phyloP scores from a whole-genome alignment of 768 basidiomycete species.

The Austroboletus festivus region DNA sequence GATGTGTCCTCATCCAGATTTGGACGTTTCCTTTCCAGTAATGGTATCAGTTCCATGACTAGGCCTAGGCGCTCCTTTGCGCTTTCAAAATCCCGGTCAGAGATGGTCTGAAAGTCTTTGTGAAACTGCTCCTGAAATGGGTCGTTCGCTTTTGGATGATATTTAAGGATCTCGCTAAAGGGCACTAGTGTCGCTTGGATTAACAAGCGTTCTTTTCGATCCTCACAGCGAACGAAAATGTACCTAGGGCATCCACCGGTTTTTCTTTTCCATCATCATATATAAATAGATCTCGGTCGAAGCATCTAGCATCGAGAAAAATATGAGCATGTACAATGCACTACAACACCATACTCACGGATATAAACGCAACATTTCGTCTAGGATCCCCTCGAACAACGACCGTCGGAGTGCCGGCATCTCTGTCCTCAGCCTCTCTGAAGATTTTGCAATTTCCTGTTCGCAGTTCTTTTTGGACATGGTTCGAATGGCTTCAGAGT shows the following conservation, averaged over 20 bases:
- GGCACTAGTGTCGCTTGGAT: slow-evolving; percentile 4
- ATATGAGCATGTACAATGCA: background rate
- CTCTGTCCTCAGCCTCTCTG: slow-evolving; percentile 4
- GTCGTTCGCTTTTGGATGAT: slow-evolving; percentile 13
- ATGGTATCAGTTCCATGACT: slow-evolving; percentile 13
- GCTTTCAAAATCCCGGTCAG: slow-evolving; percentile 3
- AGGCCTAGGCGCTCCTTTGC: slow-evolving; percentile 17
- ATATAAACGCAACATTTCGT: slow-evolving; percentile 19
- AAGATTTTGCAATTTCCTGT: too few species aligned
- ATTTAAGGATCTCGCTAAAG: background rate
- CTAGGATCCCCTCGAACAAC: slow-evolving; percentile 26
- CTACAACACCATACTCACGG: slow-evolving; percentile 13
- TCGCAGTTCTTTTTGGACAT: too few species aligned
- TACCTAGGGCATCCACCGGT: slow-evolving; percentile 4
- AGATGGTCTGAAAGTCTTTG: slow-evolving; percentile 1
- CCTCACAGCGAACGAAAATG: background rate
- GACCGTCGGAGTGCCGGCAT: slow-evolving; percentile 9
- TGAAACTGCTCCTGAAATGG: background rate
- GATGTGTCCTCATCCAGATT: background rate
- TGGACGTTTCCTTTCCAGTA: background rate
- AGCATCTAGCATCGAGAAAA: slow-evolving; percentile 2
- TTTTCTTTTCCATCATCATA: background rate
- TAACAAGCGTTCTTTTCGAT: background rate
- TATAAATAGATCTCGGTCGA: slow-evolving; percentile 15
- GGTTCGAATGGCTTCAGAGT: slow-evolving; percentile 1